Evolutionary conservation across 805 yeast genomes (phyloP).

Genomic region (Brettanomyces bruxellensis): DNA sequence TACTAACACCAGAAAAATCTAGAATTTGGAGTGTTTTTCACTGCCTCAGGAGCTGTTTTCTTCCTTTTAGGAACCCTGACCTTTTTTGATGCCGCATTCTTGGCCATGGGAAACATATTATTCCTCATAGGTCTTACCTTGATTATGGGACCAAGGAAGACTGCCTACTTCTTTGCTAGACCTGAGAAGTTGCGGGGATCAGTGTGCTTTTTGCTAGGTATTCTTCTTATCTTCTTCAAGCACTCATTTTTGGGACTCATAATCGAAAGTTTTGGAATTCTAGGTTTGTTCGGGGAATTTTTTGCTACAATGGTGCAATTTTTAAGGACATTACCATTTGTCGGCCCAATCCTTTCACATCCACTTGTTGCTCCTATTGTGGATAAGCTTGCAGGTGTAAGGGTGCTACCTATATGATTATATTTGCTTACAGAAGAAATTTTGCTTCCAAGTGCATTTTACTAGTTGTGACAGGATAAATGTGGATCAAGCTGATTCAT

Average conservation of each 20-base stretch:
- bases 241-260: slow-evolving; percentile 79
- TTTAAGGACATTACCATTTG: slow-evolving; percentile 75
- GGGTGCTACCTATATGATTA: slow-evolving; percentile 52
- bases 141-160: slow-evolving; percentile 81
- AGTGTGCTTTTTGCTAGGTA: slow-evolving; percentile 67
- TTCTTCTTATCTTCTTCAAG: slow-evolving; percentile 62
- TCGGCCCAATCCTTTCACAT: slow-evolving; percentile 77
- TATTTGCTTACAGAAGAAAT: no score
- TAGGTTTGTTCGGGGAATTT: slow-evolving; percentile 85
- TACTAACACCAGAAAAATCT: slow-evolving; percentile 2
- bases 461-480: no score
- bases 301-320: slow-evolving; percentile 84
- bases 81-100: slow-evolving; percentile 78
- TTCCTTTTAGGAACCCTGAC: slow-evolving; percentile 77
- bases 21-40: slow-evolving; percentile 91
- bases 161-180: slow-evolving; percentile 74
- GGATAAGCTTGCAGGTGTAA: slow-evolving; percentile 57
- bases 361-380: slow-evolving; percentile 75
- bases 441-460: no score
- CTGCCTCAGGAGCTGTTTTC: slow-evolving; percentile 74
- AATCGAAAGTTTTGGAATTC: slow-evolving; percentile 80
- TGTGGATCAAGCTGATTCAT: no score
- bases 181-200: slow-evolving; percentile 85
- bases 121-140: slow-evolving; percentile 76
- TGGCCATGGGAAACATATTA: slow-evolving; percentile 82